A percentile compares a stretch with the other conserved stretches of the same genome.
Evolutionary conservation across 73 alveolate genomes (phyloP).

Genomic region (Effrenium voratum): DNA sequence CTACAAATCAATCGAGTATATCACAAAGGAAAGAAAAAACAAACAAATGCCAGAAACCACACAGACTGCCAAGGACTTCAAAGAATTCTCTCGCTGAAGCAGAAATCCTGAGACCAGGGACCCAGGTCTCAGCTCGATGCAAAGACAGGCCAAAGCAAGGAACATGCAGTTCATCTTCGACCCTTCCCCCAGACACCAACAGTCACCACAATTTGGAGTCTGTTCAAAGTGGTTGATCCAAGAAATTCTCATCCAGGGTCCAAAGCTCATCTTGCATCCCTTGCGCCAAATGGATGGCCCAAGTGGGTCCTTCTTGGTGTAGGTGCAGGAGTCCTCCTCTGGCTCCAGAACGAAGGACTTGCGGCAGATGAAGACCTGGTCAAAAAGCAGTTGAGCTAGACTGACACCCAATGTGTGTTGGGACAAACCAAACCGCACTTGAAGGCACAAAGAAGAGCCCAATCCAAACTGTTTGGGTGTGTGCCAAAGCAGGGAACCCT

Average conservation of each 20-base stretch:
- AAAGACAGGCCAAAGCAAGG: too few species aligned
- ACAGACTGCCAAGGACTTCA: too few species aligned
- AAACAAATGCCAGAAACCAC: too few species aligned
- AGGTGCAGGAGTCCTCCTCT: slow-evolving; percentile 9
- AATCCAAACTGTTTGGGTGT: background rate
- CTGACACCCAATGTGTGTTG: background rate
- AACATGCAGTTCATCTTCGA: too few species aligned
- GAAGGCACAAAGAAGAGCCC: background rate
- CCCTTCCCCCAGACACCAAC: background rate
- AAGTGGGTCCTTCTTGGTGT: slow-evolving; percentile 36
- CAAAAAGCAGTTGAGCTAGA: background rate
- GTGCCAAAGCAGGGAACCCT: background rate
- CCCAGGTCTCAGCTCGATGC: too few species aligned
- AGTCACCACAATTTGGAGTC: background rate
- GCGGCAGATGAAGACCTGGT: slow-evolving; percentile 22
- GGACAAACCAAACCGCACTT: background rate
- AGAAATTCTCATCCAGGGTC: background rate
- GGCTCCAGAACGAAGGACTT: slow-evolving; percentile 17
- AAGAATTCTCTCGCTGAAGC: too few species aligned
- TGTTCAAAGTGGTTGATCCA: background rate
- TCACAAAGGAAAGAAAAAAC: too few species aligned
- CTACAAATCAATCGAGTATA: too few species aligned
- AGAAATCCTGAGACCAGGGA: too few species aligned
- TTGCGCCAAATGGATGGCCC: background rate
- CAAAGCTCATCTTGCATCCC: background rate